Evolutionary conservation across 2,329 filamentous ascomycete species (phyloP), one percentile per base, ranked within the genome.

Genomic region (Fonsecaea pedrosoi): DNA sequence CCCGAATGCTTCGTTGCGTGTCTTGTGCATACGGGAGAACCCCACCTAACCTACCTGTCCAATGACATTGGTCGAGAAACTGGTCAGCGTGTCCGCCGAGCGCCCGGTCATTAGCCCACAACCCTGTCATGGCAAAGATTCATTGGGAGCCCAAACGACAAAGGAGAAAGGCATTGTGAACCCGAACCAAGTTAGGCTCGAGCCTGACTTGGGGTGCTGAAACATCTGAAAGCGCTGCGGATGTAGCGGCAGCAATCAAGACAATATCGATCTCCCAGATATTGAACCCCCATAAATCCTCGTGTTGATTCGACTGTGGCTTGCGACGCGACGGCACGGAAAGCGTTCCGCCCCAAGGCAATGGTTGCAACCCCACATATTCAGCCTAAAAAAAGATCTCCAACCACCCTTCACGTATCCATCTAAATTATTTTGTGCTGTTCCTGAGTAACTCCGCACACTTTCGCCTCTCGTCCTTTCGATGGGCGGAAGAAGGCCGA

Each of bases 281-380:
- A 25, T 42, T 21, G 18, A 45, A 15, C 18, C 9, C 40, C n/a
- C 34, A n/a, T 25, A 57, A 37, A 37, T 50, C 7, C 30, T 50
- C 30, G 9, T 30, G 40, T 18, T 18, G 38, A 15, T 15, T 18
- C 18, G 21, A 25, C 25, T 12, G 45, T 50, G 45, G 45, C 18
- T 21, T 15, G 50, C 53, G 48, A 57, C 57, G 53, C 40, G 58
- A 50, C 4, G 30, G n/a, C 25, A 57, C 63, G 63, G 63, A 65
- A 61, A 13, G 12, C 10, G n/a, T 65, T 65, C 63, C 63, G 63
- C 63, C 8, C 45, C 9, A 10, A 25, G 12, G 21, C 45, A 50
- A 30, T 30, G 15, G 45, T 13, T 18, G 30, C 30, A 18, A 25
- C 13, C 45, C 45, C 45, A 10, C 18, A 25, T 25, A 21, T 50